Evolutionary conservation across 2,329 filamentous ascomycete genomes (phyloP), one percentile per base, ranked within the genome.

Genomic region (Achaetomium macrosporum): DNA sequence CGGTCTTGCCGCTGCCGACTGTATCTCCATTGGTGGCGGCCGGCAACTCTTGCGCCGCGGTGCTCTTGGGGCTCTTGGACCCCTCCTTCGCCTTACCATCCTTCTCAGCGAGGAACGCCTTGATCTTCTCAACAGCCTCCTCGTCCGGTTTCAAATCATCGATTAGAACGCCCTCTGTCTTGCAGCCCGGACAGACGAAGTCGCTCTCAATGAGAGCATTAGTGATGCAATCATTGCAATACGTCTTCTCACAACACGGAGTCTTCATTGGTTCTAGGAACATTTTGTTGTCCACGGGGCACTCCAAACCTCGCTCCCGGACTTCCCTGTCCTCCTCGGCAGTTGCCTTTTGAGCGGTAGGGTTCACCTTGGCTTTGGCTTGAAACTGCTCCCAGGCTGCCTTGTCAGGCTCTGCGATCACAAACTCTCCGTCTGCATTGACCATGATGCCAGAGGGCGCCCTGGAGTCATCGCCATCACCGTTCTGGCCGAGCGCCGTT

Each of bases 251-350:
- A 79, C 93, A 99, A 82, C 93, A 99, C 62, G 93, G 92, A 68
- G 93, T 97, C 82, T 96, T 95, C 80, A 95, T 93, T 81, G 93
- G 92, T 71, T 96, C 90, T 84, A 95, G 85, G 75, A 97, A 96
- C 81, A 96, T 86, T 73, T 89, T 91, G 75, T 95, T 95, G 83
- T 97, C 93, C 78, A 97, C 87, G 61, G 90, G 81, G 77, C 93
- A 99, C 72, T 93, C 87, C 68, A 99, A 77, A 61, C 92, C 92
- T 65, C 82, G 85, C 70, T 93, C 88, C 73, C 90, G 86, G 64
- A 96, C 75, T 69, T 92, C 90, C 75, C 93, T 91, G 74, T 88
- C 87, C 66, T 84, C 88, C 62, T 85, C 81, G 59, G 83, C 82
- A 49, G 84, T 83, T 55, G 83, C 85, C 68, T 92, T 89, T 69